Evolutionary conservation across 2,329 filamentous ascomycete species (phyloP), one percentile per base, ranked within the genome.

Genomic region (Diaporthe sp.): DNA sequence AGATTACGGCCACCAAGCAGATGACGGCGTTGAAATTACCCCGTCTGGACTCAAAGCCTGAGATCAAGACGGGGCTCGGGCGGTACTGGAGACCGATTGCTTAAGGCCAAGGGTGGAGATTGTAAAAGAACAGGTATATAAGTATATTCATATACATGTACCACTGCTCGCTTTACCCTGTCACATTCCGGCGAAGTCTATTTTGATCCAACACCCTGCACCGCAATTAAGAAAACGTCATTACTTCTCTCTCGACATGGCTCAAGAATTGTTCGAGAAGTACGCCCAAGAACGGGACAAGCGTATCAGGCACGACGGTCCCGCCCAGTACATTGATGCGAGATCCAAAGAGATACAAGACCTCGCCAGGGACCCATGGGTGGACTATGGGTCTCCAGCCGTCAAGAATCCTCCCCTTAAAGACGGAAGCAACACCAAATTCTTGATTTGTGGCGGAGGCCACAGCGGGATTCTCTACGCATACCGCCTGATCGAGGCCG

Each of bases 401-500:
- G 10, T 44, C 61, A 44, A 42, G 12, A 25, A 25, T 4, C 8
- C 61, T 9, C 61, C 37, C 7, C 37, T 49, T n/a, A 8, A 44
- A 49, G 31, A 65, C 28, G 61, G 61, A 44, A 49, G 44, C 37
- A 65, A 9, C n/a, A 42, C 25, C n/a, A 49, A 73, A n/a, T 65
- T 81, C 34, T 76, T 85, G 22, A 84, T 88, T 44, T 78, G 87
- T 15, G 86, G 87, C 15, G 86, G 84, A 10, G 87, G 87, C 2
- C 86, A 83, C 77, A 85, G 84, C 13, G 87, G 86, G 8, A 82
- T 87, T 34, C 78, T 86, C 7, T 83, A 83, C 73, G 86, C 85
- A 7, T 83, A 83, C 1, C 80, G 83, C 3, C 77, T 87, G 31
- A 80, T 86, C 28, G 79, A 86, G 76, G 79, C 82, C 4, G 85